Evolutionary conservation across 495 filamentous ascomycete genomes (phyloP).

Genomic region (Cetradonia linearis): DNA sequence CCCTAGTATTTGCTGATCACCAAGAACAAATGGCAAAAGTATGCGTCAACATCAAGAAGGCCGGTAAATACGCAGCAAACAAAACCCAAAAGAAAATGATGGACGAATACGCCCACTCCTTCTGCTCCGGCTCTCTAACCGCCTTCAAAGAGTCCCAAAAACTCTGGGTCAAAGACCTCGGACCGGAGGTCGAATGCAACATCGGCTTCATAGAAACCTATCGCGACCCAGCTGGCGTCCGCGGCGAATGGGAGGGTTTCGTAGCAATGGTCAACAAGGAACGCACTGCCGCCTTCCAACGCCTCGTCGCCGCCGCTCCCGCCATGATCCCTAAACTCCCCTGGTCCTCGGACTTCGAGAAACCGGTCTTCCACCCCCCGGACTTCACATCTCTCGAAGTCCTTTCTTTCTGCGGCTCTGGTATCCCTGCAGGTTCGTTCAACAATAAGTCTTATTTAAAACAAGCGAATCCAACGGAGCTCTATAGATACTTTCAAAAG

Average conservation of each 20-base stretch:
- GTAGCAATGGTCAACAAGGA: conserved; percentile 61
- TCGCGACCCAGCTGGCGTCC: conserved; percentile 80
- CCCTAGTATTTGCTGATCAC: conserved; percentile 78
- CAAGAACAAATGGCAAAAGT: conserved; percentile 70
- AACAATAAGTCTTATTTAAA: no score
- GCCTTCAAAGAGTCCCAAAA: conserved; percentile 87
- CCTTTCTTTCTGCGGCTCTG: conserved; percentile 62
- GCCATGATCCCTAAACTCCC: conserved; percentile 78
- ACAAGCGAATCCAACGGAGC: no score
- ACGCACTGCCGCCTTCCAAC: conserved; percentile 79
- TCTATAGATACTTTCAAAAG: no score
- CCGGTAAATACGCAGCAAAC: conserved; percentile 68
- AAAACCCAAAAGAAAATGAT: conserved; percentile 80
- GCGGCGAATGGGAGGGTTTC: conserved; percentile 97
- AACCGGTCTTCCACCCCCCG: conserved; percentile 85
- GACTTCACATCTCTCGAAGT: conserved; percentile 89
- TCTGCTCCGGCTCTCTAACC: conserved; percentile 70
- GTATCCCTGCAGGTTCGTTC: conserved; percentile 62
- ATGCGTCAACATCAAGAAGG: conserved; percentile 57
- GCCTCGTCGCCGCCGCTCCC: conserved; percentile 70
- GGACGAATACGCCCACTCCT: conserved; percentile 72
- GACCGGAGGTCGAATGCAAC: conserved; percentile 80
- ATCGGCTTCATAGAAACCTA: conserved; percentile 97
- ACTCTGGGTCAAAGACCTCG: conserved; percentile 85
- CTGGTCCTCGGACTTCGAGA: conserved; percentile 84